Percentiles rank a stretch among this genome's conserved stretches.
Evolutionary conservation across 2,329 filamentous ascomycete species (phyloP).

Genomic region (Penicillium sp.): DNA sequence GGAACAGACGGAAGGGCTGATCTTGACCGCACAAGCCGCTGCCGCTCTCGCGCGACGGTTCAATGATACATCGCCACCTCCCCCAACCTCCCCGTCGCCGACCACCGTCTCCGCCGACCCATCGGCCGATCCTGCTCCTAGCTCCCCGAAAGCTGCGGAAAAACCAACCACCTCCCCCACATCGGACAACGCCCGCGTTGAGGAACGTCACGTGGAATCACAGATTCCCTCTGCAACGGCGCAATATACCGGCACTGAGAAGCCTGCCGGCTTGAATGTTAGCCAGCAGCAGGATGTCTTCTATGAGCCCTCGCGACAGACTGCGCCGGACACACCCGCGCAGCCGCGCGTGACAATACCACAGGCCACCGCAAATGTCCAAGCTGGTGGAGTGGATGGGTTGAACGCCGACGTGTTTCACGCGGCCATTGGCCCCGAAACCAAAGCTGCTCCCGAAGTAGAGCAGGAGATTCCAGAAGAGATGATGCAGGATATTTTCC

Average conservation of each 20-base stretch:
- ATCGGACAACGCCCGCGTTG: slow-evolving; percentile 44
- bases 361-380: slow-evolving; percentile 48
- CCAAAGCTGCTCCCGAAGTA: slow-evolving; percentile 26
- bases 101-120: slow-evolving; percentile 25
- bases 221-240: slow-evolving; percentile 55
- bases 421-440: slow-evolving; percentile 28
- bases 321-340: slow-evolving; percentile 51
- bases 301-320: slow-evolving; percentile 51
- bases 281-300: slow-evolving; percentile 61
- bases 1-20: slow-evolving; percentile 61
- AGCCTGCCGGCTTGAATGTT: slow-evolving; percentile 34
- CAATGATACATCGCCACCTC: slow-evolving; percentile 46
- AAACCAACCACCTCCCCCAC: slow-evolving; percentile 26
- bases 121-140: slow-evolving; percentile 21
- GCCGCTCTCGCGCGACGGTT: slow-evolving; percentile 59
- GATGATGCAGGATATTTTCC: slow-evolving; percentile 62
- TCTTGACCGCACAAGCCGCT: slow-evolving; percentile 62
- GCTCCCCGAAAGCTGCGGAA: slow-evolving; percentile 12
- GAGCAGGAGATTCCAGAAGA: slow-evolving; percentile 56
- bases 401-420: slow-evolving; percentile 60
- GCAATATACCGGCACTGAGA: slow-evolving; percentile 38
- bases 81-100: slow-evolving; percentile 14
- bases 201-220: slow-evolving; percentile 51
- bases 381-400: slow-evolving; percentile 44
- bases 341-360: slow-evolving; percentile 59